Evolutionary conservation across 371 early-diverging fungal species (phyloP).

Genomic region (Mucor ambiguus): DNA sequence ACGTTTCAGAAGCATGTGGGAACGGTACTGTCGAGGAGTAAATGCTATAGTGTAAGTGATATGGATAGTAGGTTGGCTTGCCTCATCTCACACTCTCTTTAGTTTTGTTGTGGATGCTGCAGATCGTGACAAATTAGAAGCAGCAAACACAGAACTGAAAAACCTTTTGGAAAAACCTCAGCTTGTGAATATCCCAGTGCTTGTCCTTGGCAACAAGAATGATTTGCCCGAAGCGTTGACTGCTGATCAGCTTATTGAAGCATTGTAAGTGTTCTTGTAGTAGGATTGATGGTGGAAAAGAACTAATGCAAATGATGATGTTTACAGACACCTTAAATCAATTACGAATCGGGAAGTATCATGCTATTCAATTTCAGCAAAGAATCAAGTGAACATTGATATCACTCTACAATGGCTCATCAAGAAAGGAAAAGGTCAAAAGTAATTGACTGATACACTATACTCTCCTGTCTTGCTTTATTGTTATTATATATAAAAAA

Average conservation of each 20-base stretch:
- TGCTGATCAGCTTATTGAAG: slow-evolving; percentile 92
- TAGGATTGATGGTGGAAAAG: background rate
- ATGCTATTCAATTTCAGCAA: slow-evolving; percentile 99
- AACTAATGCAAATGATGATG: background rate
- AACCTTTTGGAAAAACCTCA: slow-evolving; percentile 90
- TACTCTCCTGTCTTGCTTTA: background rate
- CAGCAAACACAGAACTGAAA: slow-evolving; percentile 91
- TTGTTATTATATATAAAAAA: background rate
- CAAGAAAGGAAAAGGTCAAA: slow-evolving; percentile 73
- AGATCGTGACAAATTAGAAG: slow-evolving; percentile 90
- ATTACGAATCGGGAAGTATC: slow-evolving; percentile 95
- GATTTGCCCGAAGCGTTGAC: slow-evolving; percentile 91
- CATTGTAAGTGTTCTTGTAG: slow-evolving; percentile 60
- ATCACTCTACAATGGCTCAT: slow-evolving; percentile 97
- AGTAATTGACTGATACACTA: slow-evolving; percentile 30
- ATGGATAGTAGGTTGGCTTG: background rate
- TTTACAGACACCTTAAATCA: slow-evolving; percentile 76
- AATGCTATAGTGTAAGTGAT: slow-evolving; percentile 93
- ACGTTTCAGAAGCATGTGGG: slow-evolving; percentile 97
- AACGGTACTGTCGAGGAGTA: slow-evolving; percentile 93
- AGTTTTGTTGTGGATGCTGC: slow-evolving; percentile 97
- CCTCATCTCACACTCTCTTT: background rate
- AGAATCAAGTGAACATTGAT: slow-evolving; percentile 97
- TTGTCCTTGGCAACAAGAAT: slow-evolving; percentile 99
- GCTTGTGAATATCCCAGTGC: slow-evolving; percentile 90